Conservation (phyloP, 768 basidiomycete genomes). For the Russula brevipes region DNA sequence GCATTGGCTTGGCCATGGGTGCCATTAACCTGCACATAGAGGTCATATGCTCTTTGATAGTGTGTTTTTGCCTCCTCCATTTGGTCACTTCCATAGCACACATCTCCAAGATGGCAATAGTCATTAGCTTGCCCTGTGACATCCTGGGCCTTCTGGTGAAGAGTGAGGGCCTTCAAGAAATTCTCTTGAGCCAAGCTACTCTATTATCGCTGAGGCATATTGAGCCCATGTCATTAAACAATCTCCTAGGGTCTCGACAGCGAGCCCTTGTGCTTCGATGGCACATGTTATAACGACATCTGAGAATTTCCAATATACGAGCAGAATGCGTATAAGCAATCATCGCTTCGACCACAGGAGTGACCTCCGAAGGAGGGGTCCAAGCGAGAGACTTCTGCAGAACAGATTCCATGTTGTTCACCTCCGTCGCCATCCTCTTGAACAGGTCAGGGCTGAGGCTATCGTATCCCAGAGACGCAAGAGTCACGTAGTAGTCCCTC, state of each 20-base stretch:
- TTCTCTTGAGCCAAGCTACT: neutral
- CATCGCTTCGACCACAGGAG: constrained; percentile 10
- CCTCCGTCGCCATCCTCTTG: constrained; percentile 14
- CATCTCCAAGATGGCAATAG: constrained; percentile 16
- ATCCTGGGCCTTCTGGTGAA: constrained; percentile 13
- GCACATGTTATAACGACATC: constrained; percentile 8
- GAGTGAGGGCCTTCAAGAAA: neutral
- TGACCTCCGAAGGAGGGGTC: constrained; percentile 6
- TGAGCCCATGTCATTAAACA: constrained; percentile 5
- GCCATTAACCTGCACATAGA: neutral
- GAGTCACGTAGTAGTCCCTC: constrained; percentile 15
- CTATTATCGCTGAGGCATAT: constrained; percentile 6
- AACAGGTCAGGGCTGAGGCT: constrained; percentile 7
- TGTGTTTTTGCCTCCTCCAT: neutral
- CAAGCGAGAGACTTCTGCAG: constrained; percentile 10
- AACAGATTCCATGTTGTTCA: constrained; percentile 17
- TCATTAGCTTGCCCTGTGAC: constrained; percentile 19
- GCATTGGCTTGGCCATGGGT: constrained; percentile 20
- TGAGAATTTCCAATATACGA: constrained; percentile 16
- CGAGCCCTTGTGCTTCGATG: neutral
- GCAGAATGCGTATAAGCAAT: constrained; percentile 19
- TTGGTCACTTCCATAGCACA: constrained; percentile 11
- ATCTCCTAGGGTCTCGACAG: constrained; percentile 7
- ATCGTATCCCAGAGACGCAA: constrained; percentile 16
- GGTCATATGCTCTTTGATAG: constrained; percentile 11